Percentiles rank a stretch among this genome's conserved stretches.
phyloP scores from a whole-genome alignment of 129 eudicot genomes.

The Deinandra increscens region DNA sequence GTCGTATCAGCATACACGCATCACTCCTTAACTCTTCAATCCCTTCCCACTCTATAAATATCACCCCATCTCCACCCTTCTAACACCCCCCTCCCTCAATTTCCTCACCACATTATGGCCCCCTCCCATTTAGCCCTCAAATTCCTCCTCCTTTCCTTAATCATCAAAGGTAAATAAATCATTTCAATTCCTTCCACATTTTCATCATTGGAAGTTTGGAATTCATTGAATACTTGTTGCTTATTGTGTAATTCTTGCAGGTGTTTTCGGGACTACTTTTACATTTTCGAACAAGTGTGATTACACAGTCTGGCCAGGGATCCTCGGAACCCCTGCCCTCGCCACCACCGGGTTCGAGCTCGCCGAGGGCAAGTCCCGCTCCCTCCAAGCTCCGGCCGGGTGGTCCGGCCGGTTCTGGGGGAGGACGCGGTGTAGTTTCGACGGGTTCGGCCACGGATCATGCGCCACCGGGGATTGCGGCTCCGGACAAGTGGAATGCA shows the following conservation, averaged over 20 bases:
- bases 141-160: slow-evolving; percentile 13
- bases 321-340: slow-evolving; percentile 55
- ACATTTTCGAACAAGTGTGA: slow-evolving; percentile 63
- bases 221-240: no score
- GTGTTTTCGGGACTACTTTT: slow-evolving; percentile 44
- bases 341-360: slow-evolving; percentile 67
- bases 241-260: slow-evolving; percentile 23
- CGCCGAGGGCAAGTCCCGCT: slow-evolving; percentile 39
- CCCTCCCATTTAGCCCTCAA: slow-evolving; percentile 11
- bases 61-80: slow-evolving; percentile 9
- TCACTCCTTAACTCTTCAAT: slow-evolving; percentile 16
- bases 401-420: slow-evolving; percentile 90
- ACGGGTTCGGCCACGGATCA: slow-evolving; percentile 44
- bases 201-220: no score
- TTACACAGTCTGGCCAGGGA: slow-evolving; percentile 65
- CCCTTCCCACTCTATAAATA: slow-evolving; percentile 25
- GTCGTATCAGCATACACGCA: slow-evolving; percentile 36
- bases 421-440: slow-evolving; percentile 59
- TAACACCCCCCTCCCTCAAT: background rate
- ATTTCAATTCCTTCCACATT: background rate
- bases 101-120: slow-evolving; percentile 8
- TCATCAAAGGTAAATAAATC: slow-evolving; percentile 29
- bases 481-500: slow-evolving; percentile 58
- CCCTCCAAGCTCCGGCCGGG: slow-evolving; percentile 60
- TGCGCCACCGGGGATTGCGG: slow-evolving; percentile 68